Evolutionary conservation across 805 yeast genomes (phyloP).

Genomic region (Lachancea fermentati): DNA sequence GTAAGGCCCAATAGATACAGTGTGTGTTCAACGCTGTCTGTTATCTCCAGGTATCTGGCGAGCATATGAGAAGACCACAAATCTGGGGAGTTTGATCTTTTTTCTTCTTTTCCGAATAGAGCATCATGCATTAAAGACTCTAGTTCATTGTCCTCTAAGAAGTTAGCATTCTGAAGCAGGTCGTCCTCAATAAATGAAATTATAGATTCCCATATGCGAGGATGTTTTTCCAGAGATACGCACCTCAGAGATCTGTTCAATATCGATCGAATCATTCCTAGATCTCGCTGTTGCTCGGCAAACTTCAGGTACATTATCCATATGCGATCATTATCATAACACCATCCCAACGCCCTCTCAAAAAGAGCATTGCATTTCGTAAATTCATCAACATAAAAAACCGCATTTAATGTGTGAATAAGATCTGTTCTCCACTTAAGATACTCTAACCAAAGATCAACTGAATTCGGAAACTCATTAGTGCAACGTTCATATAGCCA

Average conservation of each 20-base stretch:
- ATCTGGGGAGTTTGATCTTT: constrained; percentile 8
- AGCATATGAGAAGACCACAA: constrained; percentile 25
- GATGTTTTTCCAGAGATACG: constrained; percentile 16
- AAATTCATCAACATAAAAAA: constrained; percentile 31
- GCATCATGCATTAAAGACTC: constrained; percentile 9
- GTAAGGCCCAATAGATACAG: constrained; percentile 6
- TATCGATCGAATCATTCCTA: constrained; percentile 28
- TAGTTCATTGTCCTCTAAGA: constrained; percentile 14
- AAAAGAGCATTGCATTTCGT: constrained; percentile 39
- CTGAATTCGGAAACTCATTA: constrained; percentile 14
- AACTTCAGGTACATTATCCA: constrained; percentile 51
- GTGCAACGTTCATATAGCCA: constrained; percentile 37
- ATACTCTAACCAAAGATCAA: constrained; percentile 23
- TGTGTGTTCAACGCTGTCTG: constrained; percentile 11
- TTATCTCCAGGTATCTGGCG: constrained; percentile 20
- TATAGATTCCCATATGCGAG: constrained; percentile 23
- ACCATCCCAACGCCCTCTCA: constrained; percentile 38
- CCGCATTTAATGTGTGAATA: constrained; percentile 27
- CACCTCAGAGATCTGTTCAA: constrained; percentile 19
- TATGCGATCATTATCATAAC: constrained; percentile 34
- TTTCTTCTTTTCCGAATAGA: constrained; percentile 8
- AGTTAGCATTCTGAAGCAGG: constrained; percentile 5
- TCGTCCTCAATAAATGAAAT: constrained; percentile 17
- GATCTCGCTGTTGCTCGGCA: constrained; percentile 37
- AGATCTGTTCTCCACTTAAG: constrained; percentile 40